Evolutionary conservation across 192 early-diverging fungal genomes (phyloP), one percentile per base, ranked within the genome.

Genomic region (Cladochytrium replicatum): DNA sequence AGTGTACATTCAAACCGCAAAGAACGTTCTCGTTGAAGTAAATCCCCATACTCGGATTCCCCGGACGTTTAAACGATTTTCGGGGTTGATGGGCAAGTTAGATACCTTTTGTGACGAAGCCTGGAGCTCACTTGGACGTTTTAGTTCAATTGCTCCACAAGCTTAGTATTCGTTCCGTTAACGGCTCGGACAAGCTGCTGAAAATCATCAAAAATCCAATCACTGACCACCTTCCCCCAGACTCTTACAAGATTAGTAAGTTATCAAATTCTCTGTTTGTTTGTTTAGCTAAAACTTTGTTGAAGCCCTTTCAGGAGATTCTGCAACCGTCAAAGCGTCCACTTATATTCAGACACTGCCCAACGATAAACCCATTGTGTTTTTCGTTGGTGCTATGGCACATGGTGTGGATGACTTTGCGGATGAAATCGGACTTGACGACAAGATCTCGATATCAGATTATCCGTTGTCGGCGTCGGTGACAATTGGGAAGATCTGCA

Each of bases 31-130:
- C 26, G 96, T 99, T 47, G 96, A 99, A 76, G 87, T 99, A 31
- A 92, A 89, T 61, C 96, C 96, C 31, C 87, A 92, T 48, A 87
- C 97, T 43, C 83, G 96, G 54, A 99, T 99, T 60, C 96, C 96
- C n/a, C 78, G 96, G 64, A 99, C 96, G 6, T 99, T 93, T 57
- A 99, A 97, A 75, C 82, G 96, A 48, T 99, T 99, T 68, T 86
- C 88, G 50, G 96, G 94, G 15, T 65, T 98, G 43, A 96, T 98
- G 94, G 85, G 86, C 86, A 70, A 47, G 67, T 50, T 29, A 5
- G 32, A 44, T 37, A 27, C 13, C 11, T 37, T 37, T n/a, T n/a
- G n/a, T n/a, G n/a, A n/a, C n/a, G n/a, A n/a, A 37, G 34, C 17
- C 34, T 37, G 34, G 13, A 37, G 9, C 28, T 46, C 24, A 19